phyloP scores from a whole-genome alignment of 345 rosid genomes.

The Syzygium aromaticum region DNA sequence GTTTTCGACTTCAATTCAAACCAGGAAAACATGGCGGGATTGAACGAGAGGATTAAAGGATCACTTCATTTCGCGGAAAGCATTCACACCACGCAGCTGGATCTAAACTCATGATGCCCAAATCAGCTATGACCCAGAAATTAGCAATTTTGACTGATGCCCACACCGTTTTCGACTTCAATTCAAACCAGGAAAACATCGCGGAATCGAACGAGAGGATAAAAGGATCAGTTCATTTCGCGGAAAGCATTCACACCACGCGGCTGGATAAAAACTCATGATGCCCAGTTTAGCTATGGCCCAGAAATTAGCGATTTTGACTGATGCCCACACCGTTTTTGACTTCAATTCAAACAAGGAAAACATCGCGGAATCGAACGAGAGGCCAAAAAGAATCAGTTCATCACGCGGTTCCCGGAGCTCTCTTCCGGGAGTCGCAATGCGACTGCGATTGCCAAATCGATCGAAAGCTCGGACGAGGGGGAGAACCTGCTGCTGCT shows the following conservation, averaged over 20 bases:
- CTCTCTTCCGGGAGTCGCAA: neutral
- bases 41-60: neutral
- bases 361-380: neutral
- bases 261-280: no score
- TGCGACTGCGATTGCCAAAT: neutral
- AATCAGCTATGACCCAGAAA: neutral
- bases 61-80: neutral
- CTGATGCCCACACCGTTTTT: neutral
- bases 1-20: neutral
- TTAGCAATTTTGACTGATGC: neutral
- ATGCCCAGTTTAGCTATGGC: neutral
- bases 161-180: neutral
- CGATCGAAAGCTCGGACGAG: neutral
- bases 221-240: neutral
- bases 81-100: neutral
- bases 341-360: neutral
- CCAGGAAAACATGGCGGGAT: neutral
- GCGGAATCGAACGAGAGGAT: neutral
- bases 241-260: no score
- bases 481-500: constrained; percentile 61
- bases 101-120: neutral
- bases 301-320: neutral
- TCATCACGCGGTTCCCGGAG: neutral
- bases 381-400: no score
- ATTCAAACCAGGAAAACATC: neutral